phyloP scores from a whole-genome alignment of 257 asterid genomes.

The Ocimum tenuiflorum region DNA sequence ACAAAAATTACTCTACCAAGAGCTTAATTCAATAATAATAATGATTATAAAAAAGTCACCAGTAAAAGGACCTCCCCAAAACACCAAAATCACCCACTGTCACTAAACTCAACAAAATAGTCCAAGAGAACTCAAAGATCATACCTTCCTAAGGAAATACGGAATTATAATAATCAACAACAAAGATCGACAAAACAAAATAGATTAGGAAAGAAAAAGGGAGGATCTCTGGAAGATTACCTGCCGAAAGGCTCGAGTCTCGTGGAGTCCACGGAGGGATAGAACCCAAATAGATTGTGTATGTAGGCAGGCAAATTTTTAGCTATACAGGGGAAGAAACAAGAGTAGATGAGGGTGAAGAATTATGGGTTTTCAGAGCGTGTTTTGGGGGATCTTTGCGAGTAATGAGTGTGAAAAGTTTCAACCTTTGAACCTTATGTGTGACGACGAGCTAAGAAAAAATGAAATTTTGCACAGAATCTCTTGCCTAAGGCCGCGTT shows the following conservation, averaged over 20 bases:
- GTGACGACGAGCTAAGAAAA: neutral
- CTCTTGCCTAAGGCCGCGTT: constrained; percentile 19
- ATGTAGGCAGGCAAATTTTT: constrained; percentile 11
- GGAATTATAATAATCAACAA: constrained; percentile 14
- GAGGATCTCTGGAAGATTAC: constrained; percentile 16
- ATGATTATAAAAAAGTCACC: constrained; percentile 23
- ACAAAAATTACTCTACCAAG: constrained; percentile 11
- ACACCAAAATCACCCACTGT: constrained; percentile 26
- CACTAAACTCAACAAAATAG: constrained; percentile 25
- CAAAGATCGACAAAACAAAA: constrained; percentile 24
- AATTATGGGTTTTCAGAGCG: constrained; percentile 12
- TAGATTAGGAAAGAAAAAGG: neutral
- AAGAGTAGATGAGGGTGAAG: constrained; percentile 15
- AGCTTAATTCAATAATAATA: constrained; percentile 17
- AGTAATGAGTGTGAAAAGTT: constrained; percentile 20
- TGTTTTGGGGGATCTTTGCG: constrained; percentile 22
- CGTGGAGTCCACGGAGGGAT: constrained; percentile 31
- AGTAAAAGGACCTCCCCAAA: constrained; percentile 16
- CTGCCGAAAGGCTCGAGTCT: constrained; percentile 31
- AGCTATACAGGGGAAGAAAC: neutral
- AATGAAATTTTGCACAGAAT: neutral
- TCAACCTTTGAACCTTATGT: constrained; percentile 22
- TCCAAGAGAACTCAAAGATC: constrained; percentile 34
- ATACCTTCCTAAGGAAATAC: neutral
- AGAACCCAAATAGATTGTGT: constrained; percentile 5